phyloP scores from a whole-genome alignment of 2,329 filamentous ascomycete species.

The Colletotrichum sp. region DNA sequence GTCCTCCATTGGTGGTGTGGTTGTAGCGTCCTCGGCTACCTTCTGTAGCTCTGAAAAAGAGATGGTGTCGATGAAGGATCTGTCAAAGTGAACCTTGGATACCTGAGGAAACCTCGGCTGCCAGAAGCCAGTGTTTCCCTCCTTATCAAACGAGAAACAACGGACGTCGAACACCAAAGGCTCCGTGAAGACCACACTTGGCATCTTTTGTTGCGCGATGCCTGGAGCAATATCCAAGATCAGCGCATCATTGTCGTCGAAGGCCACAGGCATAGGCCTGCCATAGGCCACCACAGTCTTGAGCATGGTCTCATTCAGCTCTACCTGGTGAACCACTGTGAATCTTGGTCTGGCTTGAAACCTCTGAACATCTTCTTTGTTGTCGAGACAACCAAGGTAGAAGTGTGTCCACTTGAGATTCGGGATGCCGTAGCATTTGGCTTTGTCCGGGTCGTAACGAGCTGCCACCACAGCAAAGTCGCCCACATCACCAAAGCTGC shows the following conservation, averaged over 20 bases:
- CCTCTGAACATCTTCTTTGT: constrained; percentile 63
- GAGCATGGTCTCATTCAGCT: constrained; percentile 58
- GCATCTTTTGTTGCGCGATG: constrained; percentile 43
- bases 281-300: constrained; percentile 52
- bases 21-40: constrained; percentile 64
- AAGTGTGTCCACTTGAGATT: constrained; percentile 79
- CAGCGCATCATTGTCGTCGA: constrained; percentile 44
- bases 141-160: constrained; percentile 80
- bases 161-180: constrained; percentile 82
- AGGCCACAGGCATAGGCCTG: constrained; percentile 46
- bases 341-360: constrained; percentile 63
- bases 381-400: constrained; percentile 76
- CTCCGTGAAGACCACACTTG: constrained; percentile 64
- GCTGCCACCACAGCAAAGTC: constrained; percentile 84
- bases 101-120: constrained; percentile 79
- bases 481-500: constrained; percentile 78
- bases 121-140: constrained; percentile 72
- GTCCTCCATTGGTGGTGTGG: constrained; percentile 54
- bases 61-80: constrained; percentile 71
- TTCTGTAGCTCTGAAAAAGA: constrained; percentile 74
- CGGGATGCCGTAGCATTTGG: constrained; percentile 57
- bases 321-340: constrained; percentile 68
- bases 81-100: constrained; percentile 78
- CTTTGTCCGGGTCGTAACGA: constrained; percentile 70
- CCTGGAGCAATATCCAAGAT: constrained; percentile 52